Base-by-base conservation (phyloP, 305 asterid species). In the Fraxinus nigra region DNA sequence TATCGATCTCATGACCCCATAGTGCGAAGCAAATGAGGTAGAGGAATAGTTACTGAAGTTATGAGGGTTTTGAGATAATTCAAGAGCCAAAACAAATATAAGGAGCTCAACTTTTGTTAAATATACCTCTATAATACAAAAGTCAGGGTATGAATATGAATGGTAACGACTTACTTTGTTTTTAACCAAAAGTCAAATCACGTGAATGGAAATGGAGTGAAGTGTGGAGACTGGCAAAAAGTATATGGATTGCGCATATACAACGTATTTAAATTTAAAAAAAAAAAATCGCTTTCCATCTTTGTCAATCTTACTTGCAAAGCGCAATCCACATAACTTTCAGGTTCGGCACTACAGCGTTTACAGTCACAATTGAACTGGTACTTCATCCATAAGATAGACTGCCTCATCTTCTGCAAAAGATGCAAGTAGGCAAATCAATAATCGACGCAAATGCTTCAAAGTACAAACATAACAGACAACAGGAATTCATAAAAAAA, bases 371-470 rank as follows among this genome's bases (percentile, higher is more conserved):
- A 94, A 13, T 3, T 69, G 75, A 94, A 94, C 79, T 85, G 86
- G 82, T 93, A 89, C 79, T 94, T 94, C 26, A 35, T 78, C 93
- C 92, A 84, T 75, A 94, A 80, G 54, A 92, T 96, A 13, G 88
- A 85, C 32, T 79, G 95, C 80, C 98, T 90, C 84, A 81, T 85
- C 79, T 81, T 90, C 98, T 93, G 86, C 56, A 87, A 54, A 67
- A 84, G 73, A 69, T 76, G 80, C 72, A 5, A 46, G 79, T 26
- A 83, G 59, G 72, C 10, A 67, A 80, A 80, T 22, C 22, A 80
- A 63, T 7, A 33, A 63, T 26, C n/a, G 18, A 20, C 16, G 20
- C 22, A 34, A 75, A 80, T 18, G 75, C 37, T 37, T 48, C 3
- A 38, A 80, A n/a, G 14, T 67, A 37, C 30, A 35, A 11, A 14